Conservation (phyloP, 805 yeast genomes). For the Cyberlindnera misumaiensis region DNA sequence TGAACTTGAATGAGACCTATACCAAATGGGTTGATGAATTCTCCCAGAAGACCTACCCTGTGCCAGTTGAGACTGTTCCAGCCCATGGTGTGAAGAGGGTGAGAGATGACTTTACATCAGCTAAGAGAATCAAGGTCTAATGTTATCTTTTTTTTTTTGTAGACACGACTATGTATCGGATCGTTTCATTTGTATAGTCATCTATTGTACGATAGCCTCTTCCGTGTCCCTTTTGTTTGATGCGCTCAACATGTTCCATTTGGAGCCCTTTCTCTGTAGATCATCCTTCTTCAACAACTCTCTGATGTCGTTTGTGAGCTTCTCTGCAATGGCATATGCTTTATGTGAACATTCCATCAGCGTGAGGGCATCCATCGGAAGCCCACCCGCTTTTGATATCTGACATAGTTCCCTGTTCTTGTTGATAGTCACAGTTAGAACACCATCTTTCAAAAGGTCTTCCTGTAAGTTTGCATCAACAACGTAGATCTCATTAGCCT, state of each 20-base stretch:
- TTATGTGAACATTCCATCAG: slow-evolving; percentile 62
- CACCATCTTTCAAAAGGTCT: slow-evolving; percentile 70
- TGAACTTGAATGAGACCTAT: slow-evolving; percentile 36
- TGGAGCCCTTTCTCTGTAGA: slow-evolving; percentile 16
- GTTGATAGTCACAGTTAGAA: slow-evolving; percentile 78
- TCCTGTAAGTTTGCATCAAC: slow-evolving; percentile 76
- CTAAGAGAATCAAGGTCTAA: not conserved
- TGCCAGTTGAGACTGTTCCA: not conserved
- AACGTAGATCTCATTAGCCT: slow-evolving; percentile 51
- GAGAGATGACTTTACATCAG: not conserved
- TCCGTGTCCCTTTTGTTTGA: slow-evolving; percentile 17
- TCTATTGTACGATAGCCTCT: not conserved
- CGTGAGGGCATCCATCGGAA: slow-evolving; percentile 66
- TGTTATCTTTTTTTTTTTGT: not conserved
- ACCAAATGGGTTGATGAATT: slow-evolving; percentile 1
- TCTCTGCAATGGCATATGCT: slow-evolving; percentile 59
- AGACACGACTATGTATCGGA: too few relatives aligned
- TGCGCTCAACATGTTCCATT: slow-evolving; percentile 21
- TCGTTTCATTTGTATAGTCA: not conserved
- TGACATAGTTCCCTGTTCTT: slow-evolving; percentile 90
- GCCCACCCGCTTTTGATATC: slow-evolving; percentile 83
- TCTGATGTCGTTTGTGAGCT: slow-evolving; percentile 58
- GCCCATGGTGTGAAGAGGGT: not conserved
- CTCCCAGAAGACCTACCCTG: not conserved
- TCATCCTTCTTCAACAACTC: slow-evolving; percentile 31